Evolutionary conservation across 257 asterid genomes (phyloP).

Genomic region (Hygrophila difformis): DNA sequence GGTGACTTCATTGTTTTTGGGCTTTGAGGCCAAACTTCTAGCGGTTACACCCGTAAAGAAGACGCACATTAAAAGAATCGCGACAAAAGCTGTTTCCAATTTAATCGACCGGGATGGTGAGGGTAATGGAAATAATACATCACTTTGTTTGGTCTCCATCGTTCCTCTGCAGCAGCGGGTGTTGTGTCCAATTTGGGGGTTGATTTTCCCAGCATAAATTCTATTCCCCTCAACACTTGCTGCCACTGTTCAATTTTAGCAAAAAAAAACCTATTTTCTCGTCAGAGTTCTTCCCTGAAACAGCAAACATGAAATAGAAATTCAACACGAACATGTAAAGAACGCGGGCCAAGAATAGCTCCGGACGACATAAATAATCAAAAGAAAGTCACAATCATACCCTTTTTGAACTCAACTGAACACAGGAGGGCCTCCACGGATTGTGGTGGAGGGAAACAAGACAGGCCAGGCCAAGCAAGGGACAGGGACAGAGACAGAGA

Average conservation of each 20-base stretch:
- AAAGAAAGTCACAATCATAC: too few relatives aligned
- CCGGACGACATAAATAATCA: too few relatives aligned
- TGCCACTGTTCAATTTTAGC: too few relatives aligned
- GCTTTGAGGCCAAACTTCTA: constrained; percentile 19
- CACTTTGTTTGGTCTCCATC: constrained; percentile 26
- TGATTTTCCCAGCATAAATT: constrained; percentile 1
- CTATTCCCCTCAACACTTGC: too few relatives aligned
- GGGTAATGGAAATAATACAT: constrained; percentile 3
- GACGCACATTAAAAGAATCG: constrained; percentile 26
- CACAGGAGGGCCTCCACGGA: too few relatives aligned
- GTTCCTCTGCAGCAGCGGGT: constrained; percentile 14
- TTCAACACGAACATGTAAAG: too few relatives aligned
- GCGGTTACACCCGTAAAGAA: constrained; percentile 33
- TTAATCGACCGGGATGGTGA: constrained; percentile 22
- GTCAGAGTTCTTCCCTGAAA: too few relatives aligned
- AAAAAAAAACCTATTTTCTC: too few relatives aligned
- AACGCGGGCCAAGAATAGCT: too few relatives aligned
- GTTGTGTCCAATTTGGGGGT: constrained; percentile 11
- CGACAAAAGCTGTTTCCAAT: constrained; percentile 24
- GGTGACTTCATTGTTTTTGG: constrained; percentile 24
- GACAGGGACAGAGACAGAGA: not conserved
- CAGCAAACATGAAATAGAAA: too few relatives aligned
- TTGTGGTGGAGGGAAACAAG: not conserved
- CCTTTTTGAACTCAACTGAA: too few relatives aligned
- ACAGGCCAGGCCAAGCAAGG: not conserved